A percentile compares a stretch with the other conserved stretches of the same genome.
phyloP scores from a whole-genome alignment of 768 basidiomycete genomes.

The Gloeostereum incarnatum region DNA sequence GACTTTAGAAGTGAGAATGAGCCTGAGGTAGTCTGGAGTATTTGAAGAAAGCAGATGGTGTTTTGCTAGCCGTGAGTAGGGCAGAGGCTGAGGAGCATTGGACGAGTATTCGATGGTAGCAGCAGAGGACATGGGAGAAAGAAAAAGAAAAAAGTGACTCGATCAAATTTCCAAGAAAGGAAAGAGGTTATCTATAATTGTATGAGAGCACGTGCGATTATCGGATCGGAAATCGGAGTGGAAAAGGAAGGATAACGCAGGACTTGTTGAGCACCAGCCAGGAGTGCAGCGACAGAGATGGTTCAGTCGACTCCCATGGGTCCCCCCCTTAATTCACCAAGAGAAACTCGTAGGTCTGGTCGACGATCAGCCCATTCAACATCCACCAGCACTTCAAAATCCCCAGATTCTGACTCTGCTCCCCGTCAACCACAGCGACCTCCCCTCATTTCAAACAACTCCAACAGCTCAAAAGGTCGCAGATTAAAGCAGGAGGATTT shows the following conservation, averaged over 20 bases:
- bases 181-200: too few species aligned
- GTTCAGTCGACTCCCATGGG: constrained; percentile 67
- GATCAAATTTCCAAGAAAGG: constrained; percentile 3
- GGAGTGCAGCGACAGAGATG: too few species aligned
- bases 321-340: constrained; percentile 58
- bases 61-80: constrained; percentile 57
- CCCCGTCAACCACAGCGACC: constrained; percentile 35
- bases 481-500: constrained; percentile 67
- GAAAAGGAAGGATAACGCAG: too few species aligned
- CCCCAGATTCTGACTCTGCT: constrained; percentile 59
- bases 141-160: constrained; percentile 3
- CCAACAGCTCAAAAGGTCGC: constrained; percentile 37
- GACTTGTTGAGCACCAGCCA: too few species aligned
- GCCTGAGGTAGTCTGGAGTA: constrained; percentile 79
- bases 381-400: constrained; percentile 62
- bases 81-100: constrained; percentile 52
- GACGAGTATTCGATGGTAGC: constrained; percentile 64
- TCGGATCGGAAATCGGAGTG: too few species aligned
- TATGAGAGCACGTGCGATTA: too few species aligned
- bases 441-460: constrained; percentile 25
- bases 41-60: constrained; percentile 58
- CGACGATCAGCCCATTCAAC: constrained; percentile 61
- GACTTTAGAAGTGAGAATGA: constrained; percentile 84
- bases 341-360: constrained; percentile 72
- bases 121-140: constrained; percentile 26